Base-by-base conservation (phyloP, 805 yeast species). In the Komagataella pseudopastoris region DNA sequence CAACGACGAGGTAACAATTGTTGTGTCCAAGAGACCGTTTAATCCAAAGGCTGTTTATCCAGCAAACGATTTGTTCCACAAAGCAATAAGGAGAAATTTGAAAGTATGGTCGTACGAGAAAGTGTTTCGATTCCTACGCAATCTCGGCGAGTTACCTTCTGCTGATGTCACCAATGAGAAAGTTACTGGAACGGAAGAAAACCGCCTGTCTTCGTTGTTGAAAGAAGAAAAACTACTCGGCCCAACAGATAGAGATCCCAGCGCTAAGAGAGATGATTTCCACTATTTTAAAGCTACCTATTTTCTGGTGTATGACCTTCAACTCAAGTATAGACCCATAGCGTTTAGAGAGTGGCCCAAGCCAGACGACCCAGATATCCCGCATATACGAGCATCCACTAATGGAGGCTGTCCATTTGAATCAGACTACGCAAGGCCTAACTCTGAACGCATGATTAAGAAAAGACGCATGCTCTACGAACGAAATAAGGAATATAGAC, bases 91-190 rank as follows among this genome's bases (percentile, higher is more conserved):
- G 50, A 80, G 78, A 54, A 36, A 43, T n/a, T 77, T 85, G 64
- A 88, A 90, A 63, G 85, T 90, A 22, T 91, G 97, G 96, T 79
- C 83, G 45, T 82, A 78, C 59, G 95, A 88, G 52, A 91, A 90
- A 64, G 88, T 90, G 1, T 76, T 81, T 59, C 70, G 96, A 50
- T 90, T 90, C 60, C 72, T 89, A 63, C 76, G 74, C 54, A 79
- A 86, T 63, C 68, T 86, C 58, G 81, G 79, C 49, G 80, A 60
- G 51, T 60, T 61, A 16, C 62, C 62, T 3, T 62, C 60, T 23
- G 61, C 55, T 47, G 62, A 56, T 46, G 57, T 56, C 14, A 14
- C 14, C 10, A 22, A 22, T 50, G 23, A 50, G 50, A 43, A 52
- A 48, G 20, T 24, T 23, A 46, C 53, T 36, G 24, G 44, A 6